Evolutionary conservation across 352 stramenopile genomes (phyloP).

Genomic region (Globisporangium irregulare): DNA sequence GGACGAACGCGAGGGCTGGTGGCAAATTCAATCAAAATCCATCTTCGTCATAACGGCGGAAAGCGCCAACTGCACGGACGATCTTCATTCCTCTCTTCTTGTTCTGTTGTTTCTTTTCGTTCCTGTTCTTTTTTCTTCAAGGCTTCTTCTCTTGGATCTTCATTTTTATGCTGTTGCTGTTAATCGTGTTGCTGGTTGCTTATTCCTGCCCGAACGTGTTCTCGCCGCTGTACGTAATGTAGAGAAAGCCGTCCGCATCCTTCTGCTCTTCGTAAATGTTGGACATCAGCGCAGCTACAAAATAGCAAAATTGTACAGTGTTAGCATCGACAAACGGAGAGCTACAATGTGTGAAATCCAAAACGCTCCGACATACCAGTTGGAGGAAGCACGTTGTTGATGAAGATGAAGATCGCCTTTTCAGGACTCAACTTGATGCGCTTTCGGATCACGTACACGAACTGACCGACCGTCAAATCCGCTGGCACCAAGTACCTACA

Average conservation of each 20-base stretch:
- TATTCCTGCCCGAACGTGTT: slow-evolving; percentile 96
- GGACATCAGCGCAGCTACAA: slow-evolving; percentile 94
- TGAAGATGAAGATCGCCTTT: slow-evolving; percentile 99
- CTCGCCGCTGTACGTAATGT: slow-evolving; percentile 99
- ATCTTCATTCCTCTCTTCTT: slow-evolving; percentile 11
- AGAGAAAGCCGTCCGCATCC: slow-evolving; percentile 98
- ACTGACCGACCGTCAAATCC: slow-evolving; percentile 97
- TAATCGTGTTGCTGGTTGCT: slow-evolving; percentile 14
- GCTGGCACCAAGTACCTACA: slow-evolving; percentile 92
- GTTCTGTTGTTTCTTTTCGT: slow-evolving; percentile 10
- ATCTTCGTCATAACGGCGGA: slow-evolving; percentile 8
- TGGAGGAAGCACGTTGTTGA: slow-evolving; percentile 97
- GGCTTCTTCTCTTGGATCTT: not conserved
- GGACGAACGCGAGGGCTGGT: not conserved
- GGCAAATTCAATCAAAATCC: slow-evolving; percentile 12
- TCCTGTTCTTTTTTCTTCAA: not conserved
- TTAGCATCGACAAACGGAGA: not conserved
- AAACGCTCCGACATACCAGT: slow-evolving; percentile 61
- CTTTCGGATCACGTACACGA: slow-evolving; percentile 99
- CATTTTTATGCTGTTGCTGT: slow-evolving; percentile 5
- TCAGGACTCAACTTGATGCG: slow-evolving; percentile 98
- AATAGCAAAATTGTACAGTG: slow-evolving; percentile 4
- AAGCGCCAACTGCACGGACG: slow-evolving; percentile 8
- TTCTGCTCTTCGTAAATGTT: slow-evolving; percentile 99
- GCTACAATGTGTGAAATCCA: not conserved